These are phyloP conservation scores for Saccharum officinarum DNA, from an alignment of 176 grass and related monocot genomes.

Conservation along the genomic window DNA sequence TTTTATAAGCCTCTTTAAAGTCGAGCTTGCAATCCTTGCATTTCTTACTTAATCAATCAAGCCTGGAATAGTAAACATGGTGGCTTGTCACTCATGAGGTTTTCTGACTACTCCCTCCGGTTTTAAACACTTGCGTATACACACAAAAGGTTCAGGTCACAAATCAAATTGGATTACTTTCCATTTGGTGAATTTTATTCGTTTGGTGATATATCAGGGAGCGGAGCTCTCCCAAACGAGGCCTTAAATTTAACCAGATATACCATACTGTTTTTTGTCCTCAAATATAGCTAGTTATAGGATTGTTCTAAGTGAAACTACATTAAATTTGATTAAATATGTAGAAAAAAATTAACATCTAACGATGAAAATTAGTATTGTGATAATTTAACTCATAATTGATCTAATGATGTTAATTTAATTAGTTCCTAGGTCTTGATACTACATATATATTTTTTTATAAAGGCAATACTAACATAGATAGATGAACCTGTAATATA, in stretches of 20 bases:
- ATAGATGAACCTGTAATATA: not conserved
- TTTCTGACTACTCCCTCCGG: not conserved
- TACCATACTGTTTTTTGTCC: too few species aligned
- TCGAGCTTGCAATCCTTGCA: too few species aligned
- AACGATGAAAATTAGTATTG: not conserved
- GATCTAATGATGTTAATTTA: too few species aligned
- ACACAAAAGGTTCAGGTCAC: not conserved
- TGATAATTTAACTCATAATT: not conserved
- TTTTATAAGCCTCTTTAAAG: not conserved
- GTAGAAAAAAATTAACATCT: not conserved
- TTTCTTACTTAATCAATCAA: too few species aligned
- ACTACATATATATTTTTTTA: too few species aligned
- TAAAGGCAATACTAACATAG: not conserved
- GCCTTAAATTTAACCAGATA: too few species aligned
- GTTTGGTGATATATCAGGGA: too few species aligned
- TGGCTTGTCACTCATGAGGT: not conserved
- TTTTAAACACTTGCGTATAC: not conserved
- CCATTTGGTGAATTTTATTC: not conserved
- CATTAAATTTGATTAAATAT: not conserved
- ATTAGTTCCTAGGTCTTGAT: too few species aligned
- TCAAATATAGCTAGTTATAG: not conserved
- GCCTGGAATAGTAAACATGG: not conserved
- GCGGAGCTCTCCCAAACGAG: too few species aligned
- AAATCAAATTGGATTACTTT: not conserved
- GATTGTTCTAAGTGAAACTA: not conserved